A percentile compares a stretch with the other conserved stretches of the same genome.
These are phyloP conservation scores for Carex arenaria DNA, from an alignment of 202 grass and related monocot genomes.

Conservation along the genomic window DNA sequence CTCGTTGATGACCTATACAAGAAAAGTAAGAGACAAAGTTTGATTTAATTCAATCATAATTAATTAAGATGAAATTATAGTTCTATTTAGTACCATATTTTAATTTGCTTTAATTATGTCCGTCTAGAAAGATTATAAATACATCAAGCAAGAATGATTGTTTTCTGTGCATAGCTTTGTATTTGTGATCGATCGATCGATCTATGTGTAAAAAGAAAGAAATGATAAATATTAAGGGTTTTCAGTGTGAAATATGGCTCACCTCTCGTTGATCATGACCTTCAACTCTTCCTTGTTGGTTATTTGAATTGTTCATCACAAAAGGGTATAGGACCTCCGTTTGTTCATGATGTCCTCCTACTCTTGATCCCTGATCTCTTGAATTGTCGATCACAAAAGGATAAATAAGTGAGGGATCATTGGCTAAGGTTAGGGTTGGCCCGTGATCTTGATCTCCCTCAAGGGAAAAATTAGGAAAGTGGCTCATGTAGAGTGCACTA, in stretches of 20 bases:
- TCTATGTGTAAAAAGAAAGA: not conserved
- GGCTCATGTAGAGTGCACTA: slow-evolving; percentile 71
- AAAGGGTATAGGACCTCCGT: not conserved
- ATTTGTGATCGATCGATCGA: slow-evolving; percentile 1
- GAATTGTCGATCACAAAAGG: slow-evolving; percentile 51
- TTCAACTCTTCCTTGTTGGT: slow-evolving; percentile 32
- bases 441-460: slow-evolving; percentile 59
- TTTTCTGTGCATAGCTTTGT: slow-evolving; percentile 19
- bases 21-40: slow-evolving; percentile 10
- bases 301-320: slow-evolving; percentile 23
- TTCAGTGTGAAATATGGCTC: not conserved
- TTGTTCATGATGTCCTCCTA: slow-evolving; percentile 12
- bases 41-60: not conserved
- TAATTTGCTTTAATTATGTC: not conserved
- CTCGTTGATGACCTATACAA: slow-evolving; percentile 41
- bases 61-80: slow-evolving; percentile 7
- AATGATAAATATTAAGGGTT: not conserved
- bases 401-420: slow-evolving; percentile 42
- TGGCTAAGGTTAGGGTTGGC: slow-evolving; percentile 45
- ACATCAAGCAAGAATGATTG: slow-evolving; percentile 31
- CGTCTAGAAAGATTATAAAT: not conserved
- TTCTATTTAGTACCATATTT: not conserved
- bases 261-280: slow-evolving; percentile 43
- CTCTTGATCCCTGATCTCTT: slow-evolving; percentile 22
- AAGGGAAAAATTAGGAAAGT: slow-evolving; percentile 54